A percentile compares a stretch with the other conserved stretches of the same genome.
Conservation (phyloP, 108 stramenopile species). For the Cyclotella cryptica region DNA sequence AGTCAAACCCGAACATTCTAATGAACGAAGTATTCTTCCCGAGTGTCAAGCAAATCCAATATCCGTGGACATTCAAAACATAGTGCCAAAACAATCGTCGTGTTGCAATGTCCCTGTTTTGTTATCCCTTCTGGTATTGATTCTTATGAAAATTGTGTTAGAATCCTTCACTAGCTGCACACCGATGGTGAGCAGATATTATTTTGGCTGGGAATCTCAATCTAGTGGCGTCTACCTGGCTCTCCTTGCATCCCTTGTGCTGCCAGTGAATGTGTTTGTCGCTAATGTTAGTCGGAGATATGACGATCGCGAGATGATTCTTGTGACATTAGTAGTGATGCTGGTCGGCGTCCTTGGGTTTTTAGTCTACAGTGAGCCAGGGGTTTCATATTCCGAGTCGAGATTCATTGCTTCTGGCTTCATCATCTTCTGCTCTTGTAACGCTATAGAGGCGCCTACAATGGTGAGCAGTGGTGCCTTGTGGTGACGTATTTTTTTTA, state of each 20-base stretch:
- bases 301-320: constrained; percentile 54
- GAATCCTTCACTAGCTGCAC: constrained; percentile 50
- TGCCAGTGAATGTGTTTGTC: constrained; percentile 47
- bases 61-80: not conserved
- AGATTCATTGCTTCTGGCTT: constrained; percentile 64
- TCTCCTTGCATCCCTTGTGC: constrained; percentile 39
- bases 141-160: constrained; percentile 41
- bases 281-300: constrained; percentile 43
- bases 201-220: constrained; percentile 52
- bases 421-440: constrained; percentile 65
- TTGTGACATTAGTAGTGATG: constrained; percentile 45
- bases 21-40: constrained; percentile 16
- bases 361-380: constrained; percentile 35
- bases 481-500: not conserved
- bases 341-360: constrained; percentile 43
- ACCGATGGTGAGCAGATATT: constrained; percentile 47
- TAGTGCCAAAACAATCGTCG: not conserved
- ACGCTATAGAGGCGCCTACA: constrained; percentile 71
- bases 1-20: constrained; percentile 13
- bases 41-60: not conserved
- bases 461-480: constrained; percentile 62
- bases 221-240: constrained; percentile 42
- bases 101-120: constrained; percentile 44
- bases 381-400: constrained; percentile 42
- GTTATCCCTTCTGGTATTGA: constrained; percentile 30